Evolutionary conservation across 495 filamentous ascomycete genomes (phyloP), one percentile per base, ranked within the genome.

Genomic region (Pyrenopolyporus hunteri): DNA sequence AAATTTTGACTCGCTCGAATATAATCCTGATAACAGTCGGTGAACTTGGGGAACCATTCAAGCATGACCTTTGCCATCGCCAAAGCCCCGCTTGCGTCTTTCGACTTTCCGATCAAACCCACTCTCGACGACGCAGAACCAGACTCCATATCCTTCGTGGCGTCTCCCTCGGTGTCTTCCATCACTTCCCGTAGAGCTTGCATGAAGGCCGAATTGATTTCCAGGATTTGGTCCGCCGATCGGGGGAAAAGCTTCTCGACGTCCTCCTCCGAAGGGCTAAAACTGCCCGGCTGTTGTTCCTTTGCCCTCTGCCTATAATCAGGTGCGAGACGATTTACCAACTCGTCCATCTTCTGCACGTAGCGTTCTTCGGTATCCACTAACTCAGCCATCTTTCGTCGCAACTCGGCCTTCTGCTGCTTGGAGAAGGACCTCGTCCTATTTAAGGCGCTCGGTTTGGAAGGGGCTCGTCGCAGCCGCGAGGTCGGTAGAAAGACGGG

Each of bases 361-460:
- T 97, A 99, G 66, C 90, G 85, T 67, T 93, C 91, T 74, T 99
- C 94, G 0, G 94, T 99, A 65, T 96, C 91, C 20, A 96, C 83
- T 53, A 98, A 69, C 71, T 99, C 94, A 61, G 86, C 89, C 85
- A 99, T 88, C 68, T 96, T 92, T 59, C 90, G 85, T 46, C 92
- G 86, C 52, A 98, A 73, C 33, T 87, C 86, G 49, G 92, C 83
- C 67, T 95, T 93, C 67, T 97, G 91, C 37, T 87, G 85, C 67
- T 87, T 87, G 5, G 87, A 82, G 61, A 97, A 90, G 0, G 86
- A 80, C 59, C 84, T 87, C 47, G 81, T 88, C 55, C 85, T 81
- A 70, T 87, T 91, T 23, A 92, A 74, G 28, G 89, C 85, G 37
- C 87, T 93, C 11, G 92, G 87, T 69, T 87, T 89, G 16, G 93